Conservation (phyloP, 2,329 filamentous ascomycete genomes). For the Hymenotorrendiella dingleyae region DNA sequence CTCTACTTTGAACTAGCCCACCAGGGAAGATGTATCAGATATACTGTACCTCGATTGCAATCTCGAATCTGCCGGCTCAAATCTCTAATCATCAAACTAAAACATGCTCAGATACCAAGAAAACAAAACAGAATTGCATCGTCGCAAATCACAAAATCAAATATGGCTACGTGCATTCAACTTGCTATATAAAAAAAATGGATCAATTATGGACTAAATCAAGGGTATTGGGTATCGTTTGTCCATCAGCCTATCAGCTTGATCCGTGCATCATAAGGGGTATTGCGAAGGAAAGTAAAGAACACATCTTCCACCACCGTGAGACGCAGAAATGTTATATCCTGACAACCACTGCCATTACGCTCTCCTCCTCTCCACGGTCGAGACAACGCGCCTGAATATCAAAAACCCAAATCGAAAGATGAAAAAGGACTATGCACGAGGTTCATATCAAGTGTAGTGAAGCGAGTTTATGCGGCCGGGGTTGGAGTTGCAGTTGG, state of each 20-base stretch:
- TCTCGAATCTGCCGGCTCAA: too few species aligned
- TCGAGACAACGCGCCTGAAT: conserved; percentile 13
- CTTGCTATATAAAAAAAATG: conserved; percentile 11
- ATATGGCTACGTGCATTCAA: too few species aligned
- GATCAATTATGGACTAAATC: conserved; percentile 26
- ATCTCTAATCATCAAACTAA: too few species aligned
- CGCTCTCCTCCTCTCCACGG: conserved; percentile 12
- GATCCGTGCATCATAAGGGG: conserved; percentile 20
- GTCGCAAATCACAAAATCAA: too few species aligned
- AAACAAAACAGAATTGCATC: too few species aligned
- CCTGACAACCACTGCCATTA: conserved; percentile 26
- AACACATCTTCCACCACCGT: conserved; percentile 7
- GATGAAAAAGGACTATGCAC: conserved; percentile 8
- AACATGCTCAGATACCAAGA: too few species aligned
- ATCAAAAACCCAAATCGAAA: neutral
- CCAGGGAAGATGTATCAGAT: too few species aligned
- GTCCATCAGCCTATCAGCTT: conserved; percentile 18
- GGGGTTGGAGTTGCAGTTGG: conserved; percentile 9
- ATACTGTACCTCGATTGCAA: too few species aligned
- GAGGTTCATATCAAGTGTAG: neutral
- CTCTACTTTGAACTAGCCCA: too few species aligned
- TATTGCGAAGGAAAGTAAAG: conserved; percentile 22
- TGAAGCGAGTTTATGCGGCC: conserved; percentile 12
- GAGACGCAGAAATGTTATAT: conserved; percentile 12
- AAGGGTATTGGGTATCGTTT: conserved; percentile 28